Percentiles rank a stretch among this genome's conserved stretches.
Conservation (phyloP, 129 eudicot species). For the Escallonia herrerae region DNA sequence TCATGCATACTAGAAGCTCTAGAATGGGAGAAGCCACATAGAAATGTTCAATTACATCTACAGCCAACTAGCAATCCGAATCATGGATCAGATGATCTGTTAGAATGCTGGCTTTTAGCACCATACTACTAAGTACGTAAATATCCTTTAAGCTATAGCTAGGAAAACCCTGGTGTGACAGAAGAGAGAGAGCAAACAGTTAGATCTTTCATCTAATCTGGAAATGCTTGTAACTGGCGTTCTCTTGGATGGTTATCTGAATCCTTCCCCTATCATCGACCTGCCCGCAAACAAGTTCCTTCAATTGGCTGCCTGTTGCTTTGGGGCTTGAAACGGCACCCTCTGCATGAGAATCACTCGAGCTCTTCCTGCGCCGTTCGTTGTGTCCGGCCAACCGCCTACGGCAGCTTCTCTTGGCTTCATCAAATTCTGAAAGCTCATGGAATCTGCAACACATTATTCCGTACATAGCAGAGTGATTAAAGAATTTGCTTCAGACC, state of each 20-base stretch:
- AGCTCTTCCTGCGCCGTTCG: conserved; percentile 58
- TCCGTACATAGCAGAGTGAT: conserved; percentile 2
- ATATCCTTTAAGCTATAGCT: too few relatives aligned
- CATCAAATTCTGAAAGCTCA: conserved; percentile 62
- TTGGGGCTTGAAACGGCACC: neutral
- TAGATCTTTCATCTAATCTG: conserved; percentile 22
- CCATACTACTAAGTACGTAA: too few relatives aligned
- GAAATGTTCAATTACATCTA: too few relatives aligned
- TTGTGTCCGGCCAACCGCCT: conserved; percentile 68
- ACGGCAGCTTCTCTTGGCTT: conserved; percentile 68
- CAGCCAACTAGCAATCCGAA: too few relatives aligned
- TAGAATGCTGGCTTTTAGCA: too few relatives aligned
- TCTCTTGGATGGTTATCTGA: conserved; percentile 27
- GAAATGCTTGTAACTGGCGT: conserved; percentile 28
- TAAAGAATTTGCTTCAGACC: too few relatives aligned
- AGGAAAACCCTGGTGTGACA: too few relatives aligned
- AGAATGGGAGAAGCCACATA: too few relatives aligned
- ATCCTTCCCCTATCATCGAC: conserved; percentile 30
- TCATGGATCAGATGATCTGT: too few relatives aligned
- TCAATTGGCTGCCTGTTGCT: conserved; percentile 19
- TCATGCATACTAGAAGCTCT: too few relatives aligned
- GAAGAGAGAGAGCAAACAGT: too few relatives aligned
- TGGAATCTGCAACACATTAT: conserved; percentile 37
- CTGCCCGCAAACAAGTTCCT: conserved; percentile 30
- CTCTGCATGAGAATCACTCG: conserved; percentile 21